Conservation (phyloP, 2,329 filamentous ascomycete species). For the Ophiostoma fasciatum region DNA sequence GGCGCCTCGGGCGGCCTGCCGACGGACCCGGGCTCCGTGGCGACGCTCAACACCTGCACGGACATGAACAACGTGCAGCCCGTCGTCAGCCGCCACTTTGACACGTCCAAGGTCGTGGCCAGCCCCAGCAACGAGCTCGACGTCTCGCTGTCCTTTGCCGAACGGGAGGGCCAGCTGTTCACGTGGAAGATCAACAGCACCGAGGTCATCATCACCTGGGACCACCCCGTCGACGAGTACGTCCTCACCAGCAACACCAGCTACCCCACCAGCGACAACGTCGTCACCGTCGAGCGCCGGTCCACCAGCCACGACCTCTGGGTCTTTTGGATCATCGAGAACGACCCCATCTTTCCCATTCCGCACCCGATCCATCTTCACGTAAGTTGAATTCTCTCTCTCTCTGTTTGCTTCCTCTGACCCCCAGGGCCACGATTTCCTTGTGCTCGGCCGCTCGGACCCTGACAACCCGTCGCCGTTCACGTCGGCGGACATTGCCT, state of each 20-base stretch:
- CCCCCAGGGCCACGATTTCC: slow-evolving; percentile 16
- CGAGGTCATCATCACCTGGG: slow-evolving; percentile 21
- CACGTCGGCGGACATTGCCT: slow-evolving; percentile 8
- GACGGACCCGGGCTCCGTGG: slow-evolving; percentile 16
- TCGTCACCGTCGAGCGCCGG: neutral
- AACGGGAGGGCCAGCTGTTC: slow-evolving; percentile 21
- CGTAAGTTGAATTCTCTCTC: neutral
- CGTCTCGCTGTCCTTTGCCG: slow-evolving; percentile 2
- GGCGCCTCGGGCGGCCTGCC: slow-evolving; percentile 19
- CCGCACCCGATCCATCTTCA: slow-evolving; percentile 14
- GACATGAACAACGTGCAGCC: slow-evolving; percentile 11
- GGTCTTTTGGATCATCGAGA: slow-evolving; percentile 11
- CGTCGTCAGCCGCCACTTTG: slow-evolving; percentile 10
- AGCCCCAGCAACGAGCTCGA: slow-evolving; percentile 8
- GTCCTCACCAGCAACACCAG: slow-evolving; percentile 14
- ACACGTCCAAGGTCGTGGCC: slow-evolving; percentile 8
- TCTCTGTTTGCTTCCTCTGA: neutral
- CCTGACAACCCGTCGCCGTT: slow-evolving; percentile 5
- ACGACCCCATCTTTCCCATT: slow-evolving; percentile 4
- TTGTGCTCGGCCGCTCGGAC: slow-evolving; percentile 14
- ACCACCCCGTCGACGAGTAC: slow-evolving; percentile 21
- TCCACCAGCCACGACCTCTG: too few species aligned
- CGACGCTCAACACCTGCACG: slow-evolving; percentile 11
- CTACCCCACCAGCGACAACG: slow-evolving; percentile 3
- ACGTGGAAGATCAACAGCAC: slow-evolving; percentile 16